Evolutionary conservation across 768 basidiomycete species (phyloP), one percentile per base, ranked within the genome.

Genomic region (Xerocomus spinulosus): DNA sequence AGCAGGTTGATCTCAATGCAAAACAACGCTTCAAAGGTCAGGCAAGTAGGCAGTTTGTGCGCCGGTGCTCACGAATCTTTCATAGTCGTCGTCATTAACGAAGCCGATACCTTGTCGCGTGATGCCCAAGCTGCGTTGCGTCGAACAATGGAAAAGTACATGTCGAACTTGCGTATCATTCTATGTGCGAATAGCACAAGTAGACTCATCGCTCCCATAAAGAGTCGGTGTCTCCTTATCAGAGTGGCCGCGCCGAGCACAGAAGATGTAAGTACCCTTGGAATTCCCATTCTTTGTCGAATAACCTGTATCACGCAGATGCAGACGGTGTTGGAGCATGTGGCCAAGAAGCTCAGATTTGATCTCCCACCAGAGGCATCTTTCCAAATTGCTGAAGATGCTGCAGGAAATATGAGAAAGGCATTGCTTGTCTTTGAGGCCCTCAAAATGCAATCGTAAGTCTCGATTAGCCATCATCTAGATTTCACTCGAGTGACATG

Each of bases 81-180:
- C n/a, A 6, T 54, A 97, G 95, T 94, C n/a, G 94, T 99, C 42
- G 78, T 99, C 49, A 96, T 99, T 61, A 97, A 98, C 57, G 95
- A 97, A 69, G 95, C 95, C 2, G 95, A 99, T 66, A 85, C 90
- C 0, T 77, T 99, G 34, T 84, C 91, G 10, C 84, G 95, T 45
- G 95, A 99, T 69, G 95, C 95, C 1, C 95, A 99, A 72, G 93
- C 95, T 0, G 95, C 95, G 8, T 78, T 99, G 28, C 84, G 95
- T 60, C 78, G 95, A 48, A 99, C 95, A 9, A 99, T 98, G 95
- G 95, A 99, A 65, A 98, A 97, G 69, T 98, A 95, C 73, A 97
- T 96, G 88, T 83, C 85, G 34, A 99, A 97, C 66, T 80, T 99
- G 81, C 83, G 95, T 24, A 85, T 99, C 59, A 95, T 99, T 56